Percentiles rank a stretch among this genome's conserved stretches.
Conservation (phyloP, 495 filamentous ascomycete species). For the Trichoderma gamsii region DNA sequence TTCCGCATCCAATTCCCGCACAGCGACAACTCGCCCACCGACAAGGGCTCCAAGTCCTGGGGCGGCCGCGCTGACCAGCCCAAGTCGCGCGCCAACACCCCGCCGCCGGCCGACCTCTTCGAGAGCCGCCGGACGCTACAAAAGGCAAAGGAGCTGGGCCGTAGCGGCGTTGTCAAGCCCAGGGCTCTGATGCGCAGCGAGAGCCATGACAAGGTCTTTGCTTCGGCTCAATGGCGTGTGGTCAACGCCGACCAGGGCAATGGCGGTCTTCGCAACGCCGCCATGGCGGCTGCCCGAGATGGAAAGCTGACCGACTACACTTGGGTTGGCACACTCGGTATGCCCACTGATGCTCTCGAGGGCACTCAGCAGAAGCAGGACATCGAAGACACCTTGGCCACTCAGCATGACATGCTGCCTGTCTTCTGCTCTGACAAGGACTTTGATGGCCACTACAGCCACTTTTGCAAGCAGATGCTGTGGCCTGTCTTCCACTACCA, state of each 20-base stretch:
- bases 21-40: slow-evolving; percentile 43
- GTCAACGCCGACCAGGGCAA: slow-evolving; percentile 83
- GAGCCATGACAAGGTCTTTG: slow-evolving; percentile 59
- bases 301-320: slow-evolving; percentile 60
- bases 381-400: slow-evolving; percentile 70
- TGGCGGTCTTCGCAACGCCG: slow-evolving; percentile 80
- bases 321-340: slow-evolving; percentile 88
- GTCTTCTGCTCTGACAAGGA: slow-evolving; percentile 83
- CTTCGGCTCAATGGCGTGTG: slow-evolving; percentile 69
- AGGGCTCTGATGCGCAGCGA: slow-evolving; percentile 39
- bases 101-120: slow-evolving; percentile 66
- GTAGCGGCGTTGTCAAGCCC: slow-evolving; percentile 43
- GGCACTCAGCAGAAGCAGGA: slow-evolving; percentile 63
- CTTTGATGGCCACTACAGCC: slow-evolving; percentile 85
- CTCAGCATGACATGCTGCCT: slow-evolving; percentile 70
- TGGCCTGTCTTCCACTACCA: slow-evolving; percentile 95
- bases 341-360: slow-evolving; percentile 77
- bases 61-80: slow-evolving; percentile 67
- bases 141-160: slow-evolving; percentile 44
- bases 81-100: slow-evolving; percentile 57
- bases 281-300: slow-evolving; percentile 64
- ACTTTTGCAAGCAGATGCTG: slow-evolving; percentile 87
- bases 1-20: slow-evolving; percentile 37
- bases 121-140: slow-evolving; percentile 54
- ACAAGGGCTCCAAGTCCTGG: slow-evolving; percentile 66